Evolutionary conservation across 768 basidiomycete species (phyloP).

Genomic region (Tylopilus vinaceipallidus): DNA sequence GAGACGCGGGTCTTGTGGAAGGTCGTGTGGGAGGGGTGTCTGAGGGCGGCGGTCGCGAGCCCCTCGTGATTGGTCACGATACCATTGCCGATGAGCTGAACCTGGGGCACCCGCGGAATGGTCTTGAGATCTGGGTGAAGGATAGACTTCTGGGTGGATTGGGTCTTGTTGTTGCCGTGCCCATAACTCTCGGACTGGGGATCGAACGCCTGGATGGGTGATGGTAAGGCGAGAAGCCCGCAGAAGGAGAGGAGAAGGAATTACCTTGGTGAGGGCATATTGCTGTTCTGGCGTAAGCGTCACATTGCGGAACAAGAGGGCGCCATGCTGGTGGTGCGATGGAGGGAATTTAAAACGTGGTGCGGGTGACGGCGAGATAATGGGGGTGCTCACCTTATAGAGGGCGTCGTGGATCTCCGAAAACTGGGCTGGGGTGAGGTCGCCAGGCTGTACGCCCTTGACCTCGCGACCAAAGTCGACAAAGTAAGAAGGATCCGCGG

Average conservation of each 20-base stretch:
- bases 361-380: background rate
- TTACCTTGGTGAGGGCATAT: slow-evolving; percentile 80
- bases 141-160: slow-evolving; percentile 70
- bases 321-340: slow-evolving; percentile 59
- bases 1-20: slow-evolving; percentile 84
- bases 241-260: background rate
- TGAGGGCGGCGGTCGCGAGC: slow-evolving; percentile 71
- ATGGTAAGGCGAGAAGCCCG: slow-evolving; percentile 1
- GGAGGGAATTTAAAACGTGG: background rate
- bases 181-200: slow-evolving; percentile 62
- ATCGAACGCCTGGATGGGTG: slow-evolving; percentile 68
- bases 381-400: slow-evolving; percentile 57
- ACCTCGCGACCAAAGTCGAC: slow-evolving; percentile 75
- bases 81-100: slow-evolving; percentile 91
- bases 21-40: slow-evolving; percentile 81
- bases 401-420: slow-evolving; percentile 66
- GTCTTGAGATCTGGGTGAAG: slow-evolving; percentile 90
- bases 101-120: slow-evolving; percentile 83
- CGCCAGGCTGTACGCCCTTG: slow-evolving; percentile 66
- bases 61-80: slow-evolving; percentile 79
- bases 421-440: slow-evolving; percentile 58
- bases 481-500: slow-evolving; percentile 67
- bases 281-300: slow-evolving; percentile 78
- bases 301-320: slow-evolving; percentile 71
- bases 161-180: slow-evolving; percentile 87